Evolutionary conservation across 108 stramenopile species (phyloP).

Genomic region (Discostella pseudostelligera): DNA sequence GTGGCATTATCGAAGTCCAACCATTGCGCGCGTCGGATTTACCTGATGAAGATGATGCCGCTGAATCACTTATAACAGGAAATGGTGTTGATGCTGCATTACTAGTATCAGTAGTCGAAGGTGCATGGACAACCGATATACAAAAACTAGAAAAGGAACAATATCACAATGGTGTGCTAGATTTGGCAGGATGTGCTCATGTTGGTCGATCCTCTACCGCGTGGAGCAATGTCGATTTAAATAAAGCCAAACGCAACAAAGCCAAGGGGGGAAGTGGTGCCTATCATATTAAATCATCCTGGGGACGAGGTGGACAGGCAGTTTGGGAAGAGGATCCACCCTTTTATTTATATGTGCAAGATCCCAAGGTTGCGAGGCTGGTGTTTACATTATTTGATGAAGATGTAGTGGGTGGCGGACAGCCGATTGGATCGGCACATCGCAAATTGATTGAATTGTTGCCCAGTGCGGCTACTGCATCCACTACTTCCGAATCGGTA

Average conservation of each 20-base stretch:
- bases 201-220: constrained; percentile 70
- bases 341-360: constrained; percentile 80
- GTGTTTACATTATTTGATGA: constrained; percentile 80
- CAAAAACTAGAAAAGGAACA: constrained; percentile 62
- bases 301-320: constrained; percentile 68
- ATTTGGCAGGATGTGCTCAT: constrained; percentile 75
- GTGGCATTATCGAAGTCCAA: constrained; percentile 71
- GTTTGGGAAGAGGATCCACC: constrained; percentile 74
- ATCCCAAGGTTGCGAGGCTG: constrained; percentile 58
- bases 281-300: constrained; percentile 69
- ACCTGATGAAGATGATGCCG: constrained; percentile 71
- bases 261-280: constrained; percentile 51
- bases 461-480: constrained; percentile 33
- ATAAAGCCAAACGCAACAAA: constrained; percentile 49
- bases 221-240: constrained; percentile 74
- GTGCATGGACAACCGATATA: constrained; percentile 76
- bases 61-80: constrained; percentile 64
- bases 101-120: constrained; percentile 67
- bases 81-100: constrained; percentile 68
- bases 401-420: constrained; percentile 61
- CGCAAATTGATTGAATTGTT: constrained; percentile 51
- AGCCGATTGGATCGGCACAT: constrained; percentile 62
- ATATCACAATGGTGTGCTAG: constrained; percentile 77
- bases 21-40: constrained; percentile 55
- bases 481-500: constrained; percentile 3